Evolutionary conservation across 2,329 filamentous ascomycete species (phyloP).

Genomic region (Aspergillus hiratsukae): DNA sequence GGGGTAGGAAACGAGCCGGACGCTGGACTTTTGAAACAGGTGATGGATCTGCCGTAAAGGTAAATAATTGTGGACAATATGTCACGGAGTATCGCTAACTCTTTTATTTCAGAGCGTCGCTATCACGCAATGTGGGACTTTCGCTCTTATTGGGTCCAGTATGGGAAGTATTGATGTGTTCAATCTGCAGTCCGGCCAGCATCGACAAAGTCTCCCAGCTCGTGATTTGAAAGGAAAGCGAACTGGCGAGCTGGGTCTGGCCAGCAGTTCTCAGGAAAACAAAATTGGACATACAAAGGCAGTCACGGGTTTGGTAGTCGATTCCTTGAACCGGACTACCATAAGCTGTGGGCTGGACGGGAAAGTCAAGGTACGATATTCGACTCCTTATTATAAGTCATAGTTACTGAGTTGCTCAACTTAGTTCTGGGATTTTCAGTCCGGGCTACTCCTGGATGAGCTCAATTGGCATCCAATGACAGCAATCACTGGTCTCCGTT

Average conservation of each 20-base stretch:
- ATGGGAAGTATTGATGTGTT: slow-evolving; percentile 87
- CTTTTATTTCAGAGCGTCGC: neutral
- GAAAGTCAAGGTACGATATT: slow-evolving; percentile 63
- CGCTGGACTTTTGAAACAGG: slow-evolving; percentile 88
- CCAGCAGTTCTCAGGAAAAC: slow-evolving; percentile 29
- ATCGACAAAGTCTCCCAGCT: slow-evolving; percentile 83
- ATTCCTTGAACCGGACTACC: slow-evolving; percentile 80
- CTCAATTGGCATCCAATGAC: slow-evolving; percentile 79
- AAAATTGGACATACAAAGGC: slow-evolving; percentile 73
- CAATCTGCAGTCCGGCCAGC: slow-evolving; percentile 89
- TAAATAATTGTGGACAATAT: slow-evolving; percentile 17
- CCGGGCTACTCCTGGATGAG: slow-evolving; percentile 72
- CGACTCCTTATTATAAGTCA: neutral
- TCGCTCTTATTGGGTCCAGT: slow-evolving; percentile 62
- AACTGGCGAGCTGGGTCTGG: slow-evolving; percentile 29
- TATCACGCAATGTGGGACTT: neutral
- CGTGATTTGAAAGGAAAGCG: slow-evolving; percentile 45
- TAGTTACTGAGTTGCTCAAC: neutral
- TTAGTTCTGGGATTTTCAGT: slow-evolving; percentile 89
- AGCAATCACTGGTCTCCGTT: slow-evolving; percentile 69
- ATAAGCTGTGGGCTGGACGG: slow-evolving; percentile 87
- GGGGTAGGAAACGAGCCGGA: slow-evolving; percentile 88
- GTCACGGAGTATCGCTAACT: neutral
- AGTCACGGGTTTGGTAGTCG: slow-evolving; percentile 81
- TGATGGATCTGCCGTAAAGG: slow-evolving; percentile 71